These are phyloP conservation scores for Fomitopsis pulvina DNA, from an alignment of 768 basidiomycete species.

Conservation along the genomic window DNA sequence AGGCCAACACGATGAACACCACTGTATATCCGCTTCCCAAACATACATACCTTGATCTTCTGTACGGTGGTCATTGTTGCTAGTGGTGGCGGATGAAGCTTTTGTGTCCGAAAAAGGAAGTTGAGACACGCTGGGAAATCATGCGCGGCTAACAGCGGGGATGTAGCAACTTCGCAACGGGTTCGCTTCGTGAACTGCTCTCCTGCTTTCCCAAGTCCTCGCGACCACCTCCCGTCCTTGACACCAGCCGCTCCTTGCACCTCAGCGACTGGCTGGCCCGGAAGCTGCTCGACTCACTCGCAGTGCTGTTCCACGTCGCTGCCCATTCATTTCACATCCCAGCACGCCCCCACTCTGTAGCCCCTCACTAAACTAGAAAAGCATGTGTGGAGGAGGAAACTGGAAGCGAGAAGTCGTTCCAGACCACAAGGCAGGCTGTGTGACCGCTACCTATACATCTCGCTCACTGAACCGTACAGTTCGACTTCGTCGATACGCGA, in stretches of 20 bases:
- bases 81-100: constrained; percentile 3
- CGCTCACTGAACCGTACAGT: constrained; percentile 41
- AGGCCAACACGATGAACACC: neutral
- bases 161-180: constrained; percentile 1
- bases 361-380: constrained; percentile 19
- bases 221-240: constrained; percentile 10
- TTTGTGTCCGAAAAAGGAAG: constrained; percentile 5
- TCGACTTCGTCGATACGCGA: constrained; percentile 91
- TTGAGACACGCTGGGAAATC: neutral
- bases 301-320: constrained; percentile 19
- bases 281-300: constrained; percentile 14
- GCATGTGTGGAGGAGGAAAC: constrained; percentile 69
- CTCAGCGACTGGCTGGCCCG: constrained; percentile 19
- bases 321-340: constrained; percentile 13
- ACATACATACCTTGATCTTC: constrained; percentile 67
- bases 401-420: constrained; percentile 98
- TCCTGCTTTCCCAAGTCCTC: constrained; percentile 11
- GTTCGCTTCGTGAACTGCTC: constrained; percentile 4
- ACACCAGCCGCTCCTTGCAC: constrained; percentile 15
- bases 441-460: neutral
- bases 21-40: neutral
- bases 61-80: constrained; percentile 79
- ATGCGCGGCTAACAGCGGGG: constrained; percentile 6
- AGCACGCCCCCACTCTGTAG: constrained; percentile 5
- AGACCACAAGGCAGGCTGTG: constrained; percentile 81